These are phyloP conservation scores for Penicillium egyptiacum DNA, from an alignment of 495 filamentous ascomycete species.

Conservation along the genomic window DNA sequence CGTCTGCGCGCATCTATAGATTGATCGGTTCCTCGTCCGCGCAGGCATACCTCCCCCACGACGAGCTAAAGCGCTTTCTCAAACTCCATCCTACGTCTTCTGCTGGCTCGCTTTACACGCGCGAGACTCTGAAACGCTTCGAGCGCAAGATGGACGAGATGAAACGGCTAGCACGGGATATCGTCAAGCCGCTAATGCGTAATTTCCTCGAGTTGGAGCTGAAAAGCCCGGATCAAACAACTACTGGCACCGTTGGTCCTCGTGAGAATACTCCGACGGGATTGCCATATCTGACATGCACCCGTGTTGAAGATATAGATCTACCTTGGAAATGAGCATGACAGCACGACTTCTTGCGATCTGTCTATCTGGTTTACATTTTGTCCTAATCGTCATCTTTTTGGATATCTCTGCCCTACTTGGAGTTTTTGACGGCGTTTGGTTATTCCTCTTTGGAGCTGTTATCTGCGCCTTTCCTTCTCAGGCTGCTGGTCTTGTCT, in stretches of 20 bases:
- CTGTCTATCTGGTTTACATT: neutral
- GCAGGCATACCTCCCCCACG: slow-evolving; percentile 70
- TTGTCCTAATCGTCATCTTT: neutral
- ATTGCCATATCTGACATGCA: slow-evolving; percentile 77
- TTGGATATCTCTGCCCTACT: slow-evolving; percentile 4
- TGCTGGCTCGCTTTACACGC: slow-evolving; percentile 61
- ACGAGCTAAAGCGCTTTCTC: slow-evolving; percentile 85
- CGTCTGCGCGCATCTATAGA: slow-evolving; percentile 67
- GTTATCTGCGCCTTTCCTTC: neutral
- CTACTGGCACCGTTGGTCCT: neutral
- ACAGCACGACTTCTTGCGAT: neutral
- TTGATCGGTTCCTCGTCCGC: slow-evolving; percentile 60
- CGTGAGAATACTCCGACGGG: slow-evolving; percentile 32
- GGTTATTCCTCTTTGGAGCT: neutral
- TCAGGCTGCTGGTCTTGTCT: slow-evolving; percentile 22
- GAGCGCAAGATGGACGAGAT: slow-evolving; percentile 85
- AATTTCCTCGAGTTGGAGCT: slow-evolving; percentile 77
- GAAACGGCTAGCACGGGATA: slow-evolving; percentile 75
- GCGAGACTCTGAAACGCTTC: slow-evolving; percentile 77
- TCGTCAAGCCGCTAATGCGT: slow-evolving; percentile 82
- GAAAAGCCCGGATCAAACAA: slow-evolving; percentile 36
- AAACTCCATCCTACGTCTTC: slow-evolving; percentile 57
- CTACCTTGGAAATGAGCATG: slow-evolving; percentile 65
- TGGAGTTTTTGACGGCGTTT: slow-evolving; percentile 3
- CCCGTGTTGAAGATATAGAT: slow-evolving; percentile 71